Evolutionary conservation across 768 basidiomycete genomes (phyloP).

Genomic region (Kwoniella europaea): DNA sequence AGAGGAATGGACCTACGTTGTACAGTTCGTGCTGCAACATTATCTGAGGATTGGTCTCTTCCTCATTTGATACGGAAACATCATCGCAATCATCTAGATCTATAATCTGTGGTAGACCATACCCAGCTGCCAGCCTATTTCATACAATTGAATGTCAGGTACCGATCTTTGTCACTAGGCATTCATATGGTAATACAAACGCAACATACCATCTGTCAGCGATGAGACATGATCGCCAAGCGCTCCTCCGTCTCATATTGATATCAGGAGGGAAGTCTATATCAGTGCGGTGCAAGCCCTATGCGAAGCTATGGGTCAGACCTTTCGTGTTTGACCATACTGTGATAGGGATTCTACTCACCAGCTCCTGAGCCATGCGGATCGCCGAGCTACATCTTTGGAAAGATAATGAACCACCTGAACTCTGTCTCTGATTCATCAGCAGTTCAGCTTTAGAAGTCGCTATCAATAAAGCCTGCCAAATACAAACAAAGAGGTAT

Average conservation of each 20-base stretch:
- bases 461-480: no score
- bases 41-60: slow-evolving; percentile 1
- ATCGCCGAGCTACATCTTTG: slow-evolving; percentile 2
- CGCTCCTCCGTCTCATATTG: neutral
- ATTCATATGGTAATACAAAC: neutral
- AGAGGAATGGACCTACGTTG: neutral
- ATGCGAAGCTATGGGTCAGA: neutral
- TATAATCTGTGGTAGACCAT: slow-evolving; percentile 7
- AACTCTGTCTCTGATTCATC: slow-evolving; percentile 4
- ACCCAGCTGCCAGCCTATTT: slow-evolving; percentile 5
- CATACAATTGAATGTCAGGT: neutral
- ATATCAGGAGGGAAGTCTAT: neutral
- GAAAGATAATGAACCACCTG: slow-evolving; percentile 4
- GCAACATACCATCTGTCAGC: slow-evolving; percentile 7
- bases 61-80: neutral
- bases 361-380: slow-evolving; percentile 6
- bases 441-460: slow-evolving; percentile 2
- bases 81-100: slow-evolving; percentile 12
- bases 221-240: neutral
- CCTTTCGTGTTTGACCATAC: neutral
- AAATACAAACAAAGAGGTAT: no score
- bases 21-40: slow-evolving; percentile 2
- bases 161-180: neutral
- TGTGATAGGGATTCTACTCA: neutral
- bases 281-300: neutral